Evolutionary conservation across 208 protist genomes (phyloP).

Genomic region (Porcisia hertigi): DNA sequence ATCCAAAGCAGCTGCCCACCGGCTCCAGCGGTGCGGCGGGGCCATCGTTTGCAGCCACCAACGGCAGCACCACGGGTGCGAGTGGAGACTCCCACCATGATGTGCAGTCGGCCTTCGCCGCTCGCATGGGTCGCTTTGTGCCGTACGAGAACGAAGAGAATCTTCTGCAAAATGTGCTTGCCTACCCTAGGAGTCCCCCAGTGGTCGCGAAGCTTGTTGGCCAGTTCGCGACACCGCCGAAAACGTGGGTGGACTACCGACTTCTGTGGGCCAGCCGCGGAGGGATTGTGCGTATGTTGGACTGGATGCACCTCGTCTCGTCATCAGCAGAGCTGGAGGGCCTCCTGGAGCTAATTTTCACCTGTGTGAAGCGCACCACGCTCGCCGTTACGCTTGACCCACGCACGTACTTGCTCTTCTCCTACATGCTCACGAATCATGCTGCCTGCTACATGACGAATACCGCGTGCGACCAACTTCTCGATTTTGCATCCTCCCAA

Average conservation of each 20-base stretch:
- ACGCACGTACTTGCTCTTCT: conserved; percentile 70
- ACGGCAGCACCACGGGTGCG: background rate
- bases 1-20: background rate
- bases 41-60: background rate
- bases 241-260: conserved; percentile 74
- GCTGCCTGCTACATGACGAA: conserved; percentile 53
- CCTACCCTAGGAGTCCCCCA: conserved; percentile 28
- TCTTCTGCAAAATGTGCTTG: conserved; percentile 56
- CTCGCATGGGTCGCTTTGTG: conserved; percentile 72
- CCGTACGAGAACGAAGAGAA: conserved; percentile 64
- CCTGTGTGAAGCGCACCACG: conserved; percentile 47
- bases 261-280: conserved; percentile 65
- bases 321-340: conserved; percentile 48
- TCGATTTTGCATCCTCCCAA: conserved; percentile 52
- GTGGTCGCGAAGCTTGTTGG: conserved; percentile 72
- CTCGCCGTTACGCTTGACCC: conserved; percentile 48
- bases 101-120: conserved; percentile 9
- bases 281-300: conserved; percentile 60
- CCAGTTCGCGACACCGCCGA: conserved; percentile 62
- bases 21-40: background rate
- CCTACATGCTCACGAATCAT: conserved; percentile 53
- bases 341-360: conserved; percentile 47
- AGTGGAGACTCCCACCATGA: background rate
- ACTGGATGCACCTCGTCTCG: conserved; percentile 63
- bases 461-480: conserved; percentile 51